Percentiles rank a stretch among this genome's conserved stretches.
These are phyloP conservation scores for Phylloporus sp. DNA, from an alignment of 768 basidiomycete genomes.

Conservation along the genomic window DNA sequence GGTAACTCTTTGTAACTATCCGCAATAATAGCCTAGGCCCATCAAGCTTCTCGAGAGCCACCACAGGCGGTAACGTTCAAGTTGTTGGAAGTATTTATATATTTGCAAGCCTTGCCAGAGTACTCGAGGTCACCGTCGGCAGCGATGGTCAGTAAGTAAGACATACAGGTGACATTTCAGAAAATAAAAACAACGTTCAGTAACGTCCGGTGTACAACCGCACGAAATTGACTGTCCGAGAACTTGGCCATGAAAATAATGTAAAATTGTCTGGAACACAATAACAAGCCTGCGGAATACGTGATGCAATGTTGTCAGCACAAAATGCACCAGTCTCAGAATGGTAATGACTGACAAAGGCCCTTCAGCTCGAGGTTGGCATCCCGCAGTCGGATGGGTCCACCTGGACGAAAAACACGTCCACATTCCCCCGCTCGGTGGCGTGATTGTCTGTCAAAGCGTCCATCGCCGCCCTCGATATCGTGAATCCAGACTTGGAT, in stretches of 20 bases:
- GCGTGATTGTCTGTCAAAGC: slow-evolving; percentile 16
- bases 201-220: no score
- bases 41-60: no score
- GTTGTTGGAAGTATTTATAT: no score
- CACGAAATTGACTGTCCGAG: not conserved
- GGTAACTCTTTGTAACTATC: no score
- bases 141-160: no score
- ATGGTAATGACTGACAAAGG: not conserved
- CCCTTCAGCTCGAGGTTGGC: not conserved
- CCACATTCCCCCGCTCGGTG: slow-evolving; percentile 11
- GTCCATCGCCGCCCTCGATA: slow-evolving; percentile 27
- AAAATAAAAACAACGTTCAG: no score
- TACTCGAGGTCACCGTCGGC: no score
- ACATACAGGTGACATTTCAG: no score
- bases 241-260: no score
- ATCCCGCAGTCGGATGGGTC: not conserved
- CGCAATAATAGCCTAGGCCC: no score
- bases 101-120: no score
- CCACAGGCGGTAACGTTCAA: no score
- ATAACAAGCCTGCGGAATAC: slow-evolving; percentile 1
- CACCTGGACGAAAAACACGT: slow-evolving; percentile 9
- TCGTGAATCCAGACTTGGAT: slow-evolving; percentile 38
- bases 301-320: slow-evolving; percentile 3
- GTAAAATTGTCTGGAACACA: not conserved
- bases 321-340: not conserved